A percentile compares a stretch with the other conserved stretches of the same genome.
Evolutionary conservation across 1,284 basidiomycete species (phyloP).

Genomic region (Wallemia ichthyophaga): DNA sequence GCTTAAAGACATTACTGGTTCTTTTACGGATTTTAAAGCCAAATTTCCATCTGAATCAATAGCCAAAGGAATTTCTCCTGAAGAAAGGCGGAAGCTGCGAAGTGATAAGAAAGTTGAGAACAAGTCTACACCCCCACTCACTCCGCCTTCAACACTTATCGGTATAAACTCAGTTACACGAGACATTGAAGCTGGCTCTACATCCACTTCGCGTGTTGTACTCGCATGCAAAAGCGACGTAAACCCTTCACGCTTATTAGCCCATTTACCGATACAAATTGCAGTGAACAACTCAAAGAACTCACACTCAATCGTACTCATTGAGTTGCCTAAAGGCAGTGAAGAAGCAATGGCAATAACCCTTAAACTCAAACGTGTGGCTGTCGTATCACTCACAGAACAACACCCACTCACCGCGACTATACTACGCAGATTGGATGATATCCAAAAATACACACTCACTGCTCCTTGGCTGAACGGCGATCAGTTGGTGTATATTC

Average conservation of each 20-base stretch:
- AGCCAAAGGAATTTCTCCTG: no score
- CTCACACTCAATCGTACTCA: neutral
- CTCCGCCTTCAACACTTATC: neutral
- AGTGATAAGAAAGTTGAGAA: no score
- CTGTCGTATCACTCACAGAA: neutral
- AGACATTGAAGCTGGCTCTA: neutral
- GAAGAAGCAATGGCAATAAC: neutral
- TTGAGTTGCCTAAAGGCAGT: neutral
- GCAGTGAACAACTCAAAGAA: neutral
- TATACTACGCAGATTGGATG: neutral
- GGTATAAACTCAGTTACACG: neutral
- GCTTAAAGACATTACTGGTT: neutral
- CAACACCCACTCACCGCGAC: neutral
- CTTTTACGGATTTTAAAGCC: no score
- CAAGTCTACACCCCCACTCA: no score
- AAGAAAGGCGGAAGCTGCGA: no score
- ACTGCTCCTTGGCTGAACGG: neutral
- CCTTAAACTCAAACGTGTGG: neutral
- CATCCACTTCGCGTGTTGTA: neutral
- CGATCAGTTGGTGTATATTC: neutral
- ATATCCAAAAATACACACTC: neutral
- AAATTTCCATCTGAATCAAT: no score
- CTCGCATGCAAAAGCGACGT: neutral
- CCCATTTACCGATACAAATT: neutral
- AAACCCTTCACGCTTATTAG: neutral